These are phyloP conservation scores for Arachnomyces sp. DNA, from an alignment of 2,329 filamentous ascomycete genomes.

Conservation along the genomic window DNA sequence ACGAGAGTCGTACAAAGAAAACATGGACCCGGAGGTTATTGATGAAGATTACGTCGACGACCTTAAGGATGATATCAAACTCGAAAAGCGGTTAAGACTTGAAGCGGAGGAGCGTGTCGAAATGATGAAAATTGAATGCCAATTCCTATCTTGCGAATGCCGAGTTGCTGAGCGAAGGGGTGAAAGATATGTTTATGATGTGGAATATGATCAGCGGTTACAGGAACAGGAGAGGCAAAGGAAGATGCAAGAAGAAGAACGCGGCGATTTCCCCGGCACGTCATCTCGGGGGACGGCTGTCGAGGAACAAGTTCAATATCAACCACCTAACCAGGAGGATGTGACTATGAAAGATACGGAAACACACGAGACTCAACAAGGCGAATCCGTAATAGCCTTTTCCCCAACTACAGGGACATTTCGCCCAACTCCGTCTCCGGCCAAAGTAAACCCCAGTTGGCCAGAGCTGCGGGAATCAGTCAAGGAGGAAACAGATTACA, in stretches of 20 bases:
- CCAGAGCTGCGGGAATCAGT: no score
- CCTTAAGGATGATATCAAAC: conserved; percentile 43
- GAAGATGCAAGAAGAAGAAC: conserved; percentile 3
- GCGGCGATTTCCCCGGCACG: conserved; percentile 3
- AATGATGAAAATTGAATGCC: conserved; percentile 43
- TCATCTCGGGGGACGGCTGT: conserved; percentile 1
- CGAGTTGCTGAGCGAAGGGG: conserved; percentile 37
- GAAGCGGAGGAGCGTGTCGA: conserved; percentile 51
- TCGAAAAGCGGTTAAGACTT: conserved; percentile 43
- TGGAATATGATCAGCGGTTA: conserved; percentile 19
- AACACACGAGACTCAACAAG: conserved; percentile 1
- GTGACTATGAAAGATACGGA: neutral
- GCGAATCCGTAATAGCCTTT: conserved; percentile 32
- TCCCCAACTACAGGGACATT: conserved; percentile 40
- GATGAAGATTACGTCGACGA: conserved; percentile 39
- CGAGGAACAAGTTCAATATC: no score
- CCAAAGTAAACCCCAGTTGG: neutral
- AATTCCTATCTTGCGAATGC: conserved; percentile 42
- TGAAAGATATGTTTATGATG: conserved; percentile 33
- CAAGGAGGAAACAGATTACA: no score
- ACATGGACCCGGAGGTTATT: conserved; percentile 3
- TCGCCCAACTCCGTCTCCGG: conserved; percentile 31
- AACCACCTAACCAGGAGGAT: no score
- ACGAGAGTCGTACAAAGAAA: no score
- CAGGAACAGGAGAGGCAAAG: conserved; percentile 7